Base-by-base conservation (phyloP, 1,284 basidiomycete genomes). In the Agaricales sp. region DNA sequence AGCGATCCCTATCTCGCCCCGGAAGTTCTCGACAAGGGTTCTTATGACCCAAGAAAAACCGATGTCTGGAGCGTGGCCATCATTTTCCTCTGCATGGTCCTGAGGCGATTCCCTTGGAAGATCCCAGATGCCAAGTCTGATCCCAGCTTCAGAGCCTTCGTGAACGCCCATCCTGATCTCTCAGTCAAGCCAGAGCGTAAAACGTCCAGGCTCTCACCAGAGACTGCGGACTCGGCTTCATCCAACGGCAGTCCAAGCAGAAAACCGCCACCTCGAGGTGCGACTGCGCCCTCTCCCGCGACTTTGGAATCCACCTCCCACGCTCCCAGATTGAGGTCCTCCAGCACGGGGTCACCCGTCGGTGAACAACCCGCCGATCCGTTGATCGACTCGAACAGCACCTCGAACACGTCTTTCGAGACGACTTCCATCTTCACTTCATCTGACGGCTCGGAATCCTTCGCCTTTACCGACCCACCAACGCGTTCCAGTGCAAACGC, bases 61-160 rank as follows among this genome's bases (percentile, higher is more conserved):
- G 96, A 99, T 61, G 94, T 99, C 13, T 99, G 96, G 96, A 92
- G 89, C 57, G 83, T 95, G 43, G 96, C 92, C 49, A 94, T 99
- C 68, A 99, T 99, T 60, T 98, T 99, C 74, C 82, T 99, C 71
- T 99, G 96, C 73, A 99, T 99, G 96, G 75, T 96, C 53, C 77
- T 99, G 43, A 78, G 95, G 47, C 80, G 96, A 46, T 99, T 99
- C 75, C 96, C 96, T 1, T 99, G 96, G 96, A 98, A 94, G 68
- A 87, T 98, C 52, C 94, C 95, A 19, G 95, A 99, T 65, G 75
- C 83, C 59, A 96, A 96, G 76, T 82, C 82, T 24, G 96, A 99
- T 62, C 80, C 89, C 48, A 89, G 84, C 61, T 99, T 92, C 74
- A 78, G 85, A 53, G 82, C 92, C 4, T 99, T 96, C 61, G 85